Evolutionary conservation across 345 rosid genomes (phyloP).

Genomic region (Iberis pinnata): DNA sequence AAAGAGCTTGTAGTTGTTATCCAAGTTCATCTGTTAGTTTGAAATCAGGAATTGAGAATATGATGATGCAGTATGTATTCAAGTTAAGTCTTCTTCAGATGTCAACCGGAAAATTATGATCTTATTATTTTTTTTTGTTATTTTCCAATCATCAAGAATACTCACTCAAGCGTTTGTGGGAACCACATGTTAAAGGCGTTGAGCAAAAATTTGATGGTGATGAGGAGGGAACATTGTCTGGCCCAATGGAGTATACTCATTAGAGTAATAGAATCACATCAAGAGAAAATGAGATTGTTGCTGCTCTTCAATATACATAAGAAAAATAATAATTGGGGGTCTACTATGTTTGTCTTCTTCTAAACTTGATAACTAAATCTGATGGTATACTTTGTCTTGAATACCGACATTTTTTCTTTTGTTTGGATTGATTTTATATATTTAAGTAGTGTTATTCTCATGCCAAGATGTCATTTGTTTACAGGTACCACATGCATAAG

Average conservation of each 20-base stretch:
- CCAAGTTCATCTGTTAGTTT: constrained; percentile 95
- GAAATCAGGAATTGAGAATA: constrained; percentile 96
- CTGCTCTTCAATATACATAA: constrained; percentile 13
- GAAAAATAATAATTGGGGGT: constrained; percentile 21
- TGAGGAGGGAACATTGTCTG: constrained; percentile 43
- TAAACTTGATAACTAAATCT: too few relatives aligned
- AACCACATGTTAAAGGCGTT: constrained; percentile 68
- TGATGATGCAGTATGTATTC: constrained; percentile 96
- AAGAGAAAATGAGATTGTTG: background rate
- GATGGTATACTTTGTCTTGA: too few relatives aligned
- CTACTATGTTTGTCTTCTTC: constrained; percentile 10
- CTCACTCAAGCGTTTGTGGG: constrained; percentile 9
- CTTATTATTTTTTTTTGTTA: background rate
- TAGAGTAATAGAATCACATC: too few relatives aligned
- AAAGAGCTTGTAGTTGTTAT: constrained; percentile 98
- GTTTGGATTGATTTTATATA: background rate
- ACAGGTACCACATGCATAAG: constrained; percentile 79
- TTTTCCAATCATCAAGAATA: constrained; percentile 1
- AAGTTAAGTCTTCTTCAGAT: constrained; percentile 59
- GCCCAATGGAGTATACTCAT: constrained; percentile 46
- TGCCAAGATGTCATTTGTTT: constrained; percentile 3
- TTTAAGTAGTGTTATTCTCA: constrained; percentile 15
- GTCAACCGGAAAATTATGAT: background rate
- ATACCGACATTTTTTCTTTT: constrained; percentile 4
- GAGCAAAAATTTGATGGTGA: constrained; percentile 82